Evolutionary conservation across 768 basidiomycete species (phyloP), one percentile per base, ranked within the genome.

Genomic region (Kwoniella mangroviensis): DNA sequence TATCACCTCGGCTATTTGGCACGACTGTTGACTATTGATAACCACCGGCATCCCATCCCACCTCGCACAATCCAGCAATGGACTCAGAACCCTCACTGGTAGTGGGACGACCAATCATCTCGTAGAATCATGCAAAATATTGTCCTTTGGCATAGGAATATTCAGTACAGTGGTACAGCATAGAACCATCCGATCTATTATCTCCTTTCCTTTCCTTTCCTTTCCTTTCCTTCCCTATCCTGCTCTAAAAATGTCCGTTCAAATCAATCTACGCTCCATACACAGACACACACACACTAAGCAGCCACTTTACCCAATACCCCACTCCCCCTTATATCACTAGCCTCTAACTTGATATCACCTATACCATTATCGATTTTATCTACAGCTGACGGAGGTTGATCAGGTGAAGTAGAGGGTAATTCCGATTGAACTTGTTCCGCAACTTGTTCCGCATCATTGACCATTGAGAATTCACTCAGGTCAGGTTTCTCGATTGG

Each of bases 401-500:
- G 28, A 6, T n/a, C 34, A 19, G 9, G 34, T 34, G 63, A 2
- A 2, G 45, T 15, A 51, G 43, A n/a, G 24, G 62, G 43, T 40
- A 34, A 28, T 67, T 67, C 66, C 24, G n/a, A n/a, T 59, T 67
- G 58, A 7, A 54, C 9, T 49, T 40, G 43, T 26, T 63, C 22
- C 2, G 61, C 66, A 7, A 54, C 9, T 49, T 40, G 43, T 26
- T 63, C 22, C 2, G 61, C 45, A 22, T 56, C 41, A 5, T 62
- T 26, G 45, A 65, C 72, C 76, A 75, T 73, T 49, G 69, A 71
- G 42, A 79, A 73, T 59, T 77, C 78, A 12, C 60, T 59, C n/a
- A 80, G 67, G 57, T 80, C 79, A 3, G 77, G 74, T 71, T 73
- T 51, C 42, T 62, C 41, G 17, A 80, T 55, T 53, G 77, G 77